Evolutionary conservation across 176 grass and related monocot genomes (phyloP), one percentile per base, ranked within the genome.

Genomic region (Zea luxurians): DNA sequence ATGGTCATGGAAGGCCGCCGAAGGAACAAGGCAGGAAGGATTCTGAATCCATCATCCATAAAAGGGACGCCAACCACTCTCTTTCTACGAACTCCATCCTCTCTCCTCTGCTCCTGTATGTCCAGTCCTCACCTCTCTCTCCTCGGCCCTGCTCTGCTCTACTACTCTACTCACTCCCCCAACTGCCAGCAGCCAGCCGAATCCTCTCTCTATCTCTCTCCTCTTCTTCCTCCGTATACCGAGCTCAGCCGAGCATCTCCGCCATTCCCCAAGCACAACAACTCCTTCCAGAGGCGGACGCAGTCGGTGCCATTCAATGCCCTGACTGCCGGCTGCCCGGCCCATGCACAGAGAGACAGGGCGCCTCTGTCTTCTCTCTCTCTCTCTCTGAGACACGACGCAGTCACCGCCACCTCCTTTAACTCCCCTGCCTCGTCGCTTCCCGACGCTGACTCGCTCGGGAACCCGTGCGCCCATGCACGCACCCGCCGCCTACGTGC

Each of bases 1-100:
- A 84, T 85, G 72, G 86, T 27, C 27, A 27, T 66, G 34, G 34
- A 3, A 10, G 71, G 18, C 20, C 20, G 17, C 40, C 40, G 65
- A 46, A 7, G 74, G 21, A 35, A 27, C 27, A 27, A 64, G 74
- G 21, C 27, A 6, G 20, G 74, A 45, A 74, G 59, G 71, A 89
- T 89, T 84, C 82, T 70, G 58, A 81, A 62, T 59, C 70, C 76
- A 55, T 80, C 62, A 59, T 18, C 86, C 72, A 77, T 73, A 89
- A 85, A 90, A 85, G 77, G 85, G 81, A 85, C 20, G 49, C 67
- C 85, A 93, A 93, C 88, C 48, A 89, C 91, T 90, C 85, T 60
- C 88, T 86, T 90, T 90, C 88, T 34, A 70, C 83, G 73, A 88
- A 73, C 79, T 81, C 60, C 69, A 79, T 50, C 68, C 68, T 60